phyloP scores from a whole-genome alignment of 768 basidiomycete species.

The Boletus fagicola region DNA sequence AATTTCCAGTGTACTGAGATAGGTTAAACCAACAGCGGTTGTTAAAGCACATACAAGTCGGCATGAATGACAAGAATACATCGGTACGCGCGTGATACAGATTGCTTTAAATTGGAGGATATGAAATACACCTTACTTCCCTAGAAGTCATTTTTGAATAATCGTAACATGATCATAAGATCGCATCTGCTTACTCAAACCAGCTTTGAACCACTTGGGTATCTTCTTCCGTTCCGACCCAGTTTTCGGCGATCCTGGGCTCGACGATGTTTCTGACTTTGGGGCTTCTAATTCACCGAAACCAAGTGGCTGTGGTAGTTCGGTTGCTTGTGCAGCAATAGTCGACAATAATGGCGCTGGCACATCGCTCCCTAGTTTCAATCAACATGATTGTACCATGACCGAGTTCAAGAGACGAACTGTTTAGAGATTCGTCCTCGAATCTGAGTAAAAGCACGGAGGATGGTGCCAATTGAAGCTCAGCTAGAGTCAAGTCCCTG shows the following conservation, averaged over 20 bases:
- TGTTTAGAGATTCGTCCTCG: constrained; percentile 66
- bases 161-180: neutral
- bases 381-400: neutral
- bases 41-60: constrained; percentile 5
- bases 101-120: constrained; percentile 10
- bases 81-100: constrained; percentile 5
- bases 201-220: constrained; percentile 79
- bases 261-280: constrained; percentile 12
- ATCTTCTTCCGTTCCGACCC: constrained; percentile 50
- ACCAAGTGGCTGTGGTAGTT: constrained; percentile 61
- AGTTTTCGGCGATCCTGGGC: constrained; percentile 2
- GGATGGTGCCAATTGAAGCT: constrained; percentile 77
- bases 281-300: constrained; percentile 24
- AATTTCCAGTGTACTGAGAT: constrained; percentile 76
- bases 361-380: constrained; percentile 45
- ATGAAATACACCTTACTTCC: constrained; percentile 39
- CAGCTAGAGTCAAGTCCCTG: constrained; percentile 61
- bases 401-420: constrained; percentile 35
- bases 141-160: constrained; percentile 10
- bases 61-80: constrained; percentile 2
- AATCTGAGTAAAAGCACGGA: constrained; percentile 77
- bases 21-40: neutral
- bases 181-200: constrained; percentile 44
- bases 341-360: constrained; percentile 63
- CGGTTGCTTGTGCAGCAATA: constrained; percentile 57